Evolutionary conservation across 768 basidiomycete genomes (phyloP), one percentile per base, ranked within the genome.

Genomic region (Lactarius tabidus): DNA sequence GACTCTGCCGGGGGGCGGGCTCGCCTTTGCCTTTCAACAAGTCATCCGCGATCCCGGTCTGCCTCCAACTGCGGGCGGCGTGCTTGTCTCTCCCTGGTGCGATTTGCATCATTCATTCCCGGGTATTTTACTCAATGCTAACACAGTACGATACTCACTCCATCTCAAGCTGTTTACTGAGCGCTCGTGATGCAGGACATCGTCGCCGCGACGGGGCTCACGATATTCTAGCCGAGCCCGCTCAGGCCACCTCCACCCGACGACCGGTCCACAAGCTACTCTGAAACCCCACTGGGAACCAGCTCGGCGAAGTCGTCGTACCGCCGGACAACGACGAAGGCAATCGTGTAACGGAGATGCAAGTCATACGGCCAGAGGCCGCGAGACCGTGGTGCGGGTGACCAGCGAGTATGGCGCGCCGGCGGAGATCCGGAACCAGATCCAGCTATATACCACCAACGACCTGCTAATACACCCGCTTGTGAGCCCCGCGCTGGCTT

Each of bases 1-100:
- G 94, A 95, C 77, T 95, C 93, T n/a, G 95, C 96, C 0, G 97
- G 97, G n/a, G 6, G 97, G 95, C 6, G 94, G 93, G 0, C 79
- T 97, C 12, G 82, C 85, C 1, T 76, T 98, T 53, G 89, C 94
- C 3, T 79, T 97, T 26, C 81, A 98, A 2, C 92, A 95, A 75
- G 82, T 90, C 9, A 83, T 99, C 52, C 89, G 97, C 14, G 97
- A 99, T 74, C 77, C 83, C 1, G 87, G 85, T 1, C 78, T 95
- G n/a, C 94, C 94, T 2, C 68, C 83, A 51, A 95, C 95, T 10
- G 92, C 94, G 1, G 97, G 94, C 6, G 94, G 86, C 1, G 80
- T 96, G n/a, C 78, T 97, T 39, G 89, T 98, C 68, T 95, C 92
- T 23, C 97, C 97, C 0, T 98, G 96, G 91, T 90, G 83, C 68